These are phyloP conservation scores for Cercophora scortea DNA, from an alignment of 495 filamentous ascomycete species.

Conservation along the genomic window DNA sequence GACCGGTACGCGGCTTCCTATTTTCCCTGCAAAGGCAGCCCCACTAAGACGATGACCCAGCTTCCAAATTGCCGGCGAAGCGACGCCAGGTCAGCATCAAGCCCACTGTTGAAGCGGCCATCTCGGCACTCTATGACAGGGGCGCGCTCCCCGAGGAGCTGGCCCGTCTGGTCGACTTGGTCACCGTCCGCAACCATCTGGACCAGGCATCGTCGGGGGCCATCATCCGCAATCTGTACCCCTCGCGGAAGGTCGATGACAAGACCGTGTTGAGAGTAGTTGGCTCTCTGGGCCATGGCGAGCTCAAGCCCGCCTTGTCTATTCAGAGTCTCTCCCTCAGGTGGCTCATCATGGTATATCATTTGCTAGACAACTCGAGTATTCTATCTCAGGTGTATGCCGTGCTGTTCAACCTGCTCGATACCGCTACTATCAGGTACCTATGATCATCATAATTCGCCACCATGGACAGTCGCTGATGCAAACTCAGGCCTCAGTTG, in stretches of 20 bases:
- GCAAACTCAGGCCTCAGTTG: constrained; percentile 44
- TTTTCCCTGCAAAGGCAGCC: not conserved
- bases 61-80: constrained; percentile 41
- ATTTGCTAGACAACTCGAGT: constrained; percentile 56
- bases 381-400: constrained; percentile 65
- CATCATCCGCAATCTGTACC: constrained; percentile 70
- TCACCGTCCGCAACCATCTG: constrained; percentile 58
- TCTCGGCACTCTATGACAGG: constrained; percentile 49
- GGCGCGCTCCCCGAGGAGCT: constrained; percentile 58
- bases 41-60: constrained; percentile 20
- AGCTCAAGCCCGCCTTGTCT: constrained; percentile 63
- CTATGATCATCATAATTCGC: not conserved
- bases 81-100: constrained; percentile 36
- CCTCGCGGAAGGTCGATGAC: constrained; percentile 52
- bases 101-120: constrained; percentile 39
- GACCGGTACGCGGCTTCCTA: constrained; percentile 8
- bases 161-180: constrained; percentile 54
- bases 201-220: constrained; percentile 64
- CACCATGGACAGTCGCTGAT: not conserved
- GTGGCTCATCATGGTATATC: constrained; percentile 77
- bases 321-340: constrained; percentile 62
- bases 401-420: constrained; percentile 74
- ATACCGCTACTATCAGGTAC: constrained; percentile 67
- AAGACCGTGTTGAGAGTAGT: constrained; percentile 59
- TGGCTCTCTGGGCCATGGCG: constrained; percentile 69